Conservation (phyloP, 2,329 filamentous ascomycete genomes). For the Curvularia spicifera region DNA sequence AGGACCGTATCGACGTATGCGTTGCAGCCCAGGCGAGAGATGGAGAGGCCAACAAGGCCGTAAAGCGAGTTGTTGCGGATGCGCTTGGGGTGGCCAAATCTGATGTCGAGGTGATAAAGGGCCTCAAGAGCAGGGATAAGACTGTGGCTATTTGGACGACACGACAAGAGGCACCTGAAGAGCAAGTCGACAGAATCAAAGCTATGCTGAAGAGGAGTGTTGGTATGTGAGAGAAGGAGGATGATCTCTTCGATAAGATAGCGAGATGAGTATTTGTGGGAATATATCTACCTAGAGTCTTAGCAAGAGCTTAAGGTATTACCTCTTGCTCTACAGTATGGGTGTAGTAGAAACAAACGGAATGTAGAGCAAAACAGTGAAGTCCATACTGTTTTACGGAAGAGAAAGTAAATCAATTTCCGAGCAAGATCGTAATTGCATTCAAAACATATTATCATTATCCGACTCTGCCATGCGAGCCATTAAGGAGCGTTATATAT, state of each 20-base stretch:
- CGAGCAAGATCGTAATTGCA: no score
- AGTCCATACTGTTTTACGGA: no score
- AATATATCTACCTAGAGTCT: no score
- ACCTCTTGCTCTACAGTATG: no score
- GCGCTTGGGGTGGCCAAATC: slow-evolving; percentile 68
- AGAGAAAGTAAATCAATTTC: no score
- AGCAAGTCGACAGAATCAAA: slow-evolving; percentile 35
- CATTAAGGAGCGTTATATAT: slow-evolving; percentile 22
- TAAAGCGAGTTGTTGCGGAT: slow-evolving; percentile 68
- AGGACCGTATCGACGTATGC: slow-evolving; percentile 67
- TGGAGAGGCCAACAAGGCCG: slow-evolving; percentile 72
- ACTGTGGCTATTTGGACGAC: slow-evolving; percentile 45
- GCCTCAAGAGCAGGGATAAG: slow-evolving; percentile 70
- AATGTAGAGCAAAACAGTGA: background rate
- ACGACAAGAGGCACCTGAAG: slow-evolving; percentile 26
- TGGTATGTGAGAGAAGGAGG: background rate
- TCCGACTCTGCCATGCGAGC: slow-evolving; percentile 30
- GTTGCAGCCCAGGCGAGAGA: slow-evolving; percentile 70
- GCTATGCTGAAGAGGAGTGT: background rate
- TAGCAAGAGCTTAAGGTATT: no score
- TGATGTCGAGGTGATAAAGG: slow-evolving; percentile 66
- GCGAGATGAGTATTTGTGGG: background rate
- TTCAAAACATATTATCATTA: slow-evolving; percentile 15
- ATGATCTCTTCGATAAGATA: no score
- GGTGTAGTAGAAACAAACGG: background rate